Evolutionary conservation across 495 filamentous ascomycete genomes (phyloP).

Genomic region (Xanthoparmelia taractica): DNA sequence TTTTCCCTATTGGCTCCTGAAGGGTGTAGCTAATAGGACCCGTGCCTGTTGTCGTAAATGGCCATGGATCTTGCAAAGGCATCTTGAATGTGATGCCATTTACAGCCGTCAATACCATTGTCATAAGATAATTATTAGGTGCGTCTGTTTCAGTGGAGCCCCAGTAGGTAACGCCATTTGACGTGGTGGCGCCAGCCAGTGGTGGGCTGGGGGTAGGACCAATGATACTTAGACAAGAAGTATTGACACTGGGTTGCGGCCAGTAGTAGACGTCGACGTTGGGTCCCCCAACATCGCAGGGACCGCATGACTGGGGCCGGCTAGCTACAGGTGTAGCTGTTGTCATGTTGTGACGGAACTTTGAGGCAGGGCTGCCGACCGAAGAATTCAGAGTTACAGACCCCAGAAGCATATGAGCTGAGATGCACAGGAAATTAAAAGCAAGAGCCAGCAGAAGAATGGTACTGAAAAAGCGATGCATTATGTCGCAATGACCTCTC

Average conservation of each 20-base stretch:
- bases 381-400: not conserved
- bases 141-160: conserved; percentile 5
- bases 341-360: not conserved
- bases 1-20: not conserved
- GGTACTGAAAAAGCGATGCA: not conserved
- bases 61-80: not conserved
- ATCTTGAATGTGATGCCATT: not conserved
- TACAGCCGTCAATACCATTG: not conserved
- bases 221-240: conserved; percentile 16
- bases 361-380: not conserved
- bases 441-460: not conserved
- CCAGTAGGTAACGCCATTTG: conserved; percentile 11
- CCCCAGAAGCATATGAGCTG: not conserved
- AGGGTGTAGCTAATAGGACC: not conserved
- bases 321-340: not conserved
- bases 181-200: conserved; percentile 8
- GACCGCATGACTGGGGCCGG: conserved; percentile 7
- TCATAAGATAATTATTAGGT: not conserved
- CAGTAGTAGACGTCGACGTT: conserved; percentile 22
- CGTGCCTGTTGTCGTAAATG: not conserved
- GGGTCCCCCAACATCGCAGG: conserved; percentile 5
- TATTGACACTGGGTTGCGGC: conserved; percentile 14
- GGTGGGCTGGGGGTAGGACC: not conserved
- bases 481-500: not conserved
- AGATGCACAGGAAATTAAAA: not conserved